Evolutionary conservation across 2,329 filamentous ascomycete species (phyloP).

Genomic region (Fusarium stilboides): DNA sequence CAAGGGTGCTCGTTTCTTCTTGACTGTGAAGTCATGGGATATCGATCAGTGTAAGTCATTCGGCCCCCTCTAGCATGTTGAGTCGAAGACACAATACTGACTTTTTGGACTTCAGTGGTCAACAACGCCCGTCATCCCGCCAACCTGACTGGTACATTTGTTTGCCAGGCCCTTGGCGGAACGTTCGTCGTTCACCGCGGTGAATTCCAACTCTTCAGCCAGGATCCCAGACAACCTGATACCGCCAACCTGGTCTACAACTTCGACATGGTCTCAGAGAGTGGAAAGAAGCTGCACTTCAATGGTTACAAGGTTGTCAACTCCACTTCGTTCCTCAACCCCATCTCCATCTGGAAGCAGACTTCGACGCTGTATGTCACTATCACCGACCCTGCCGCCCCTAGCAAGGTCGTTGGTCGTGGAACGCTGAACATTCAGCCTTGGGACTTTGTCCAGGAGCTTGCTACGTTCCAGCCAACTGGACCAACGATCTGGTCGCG

Average conservation of each 20-base stretch:
- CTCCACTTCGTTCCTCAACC: constrained; percentile 70
- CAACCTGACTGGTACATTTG: constrained; percentile 73
- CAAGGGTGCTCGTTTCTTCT: constrained; percentile 72
- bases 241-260: constrained; percentile 74
- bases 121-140: constrained; percentile 30
- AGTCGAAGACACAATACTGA: neutral
- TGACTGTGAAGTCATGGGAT: constrained; percentile 72
- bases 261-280: constrained; percentile 70
- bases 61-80: neutral
- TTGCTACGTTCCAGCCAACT: constrained; percentile 64
- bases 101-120: constrained; percentile 43
- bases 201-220: constrained; percentile 70
- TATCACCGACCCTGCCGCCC: constrained; percentile 60
- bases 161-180: constrained; percentile 30
- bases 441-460: constrained; percentile 68
- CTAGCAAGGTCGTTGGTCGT: constrained; percentile 60
- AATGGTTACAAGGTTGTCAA: constrained; percentile 75
- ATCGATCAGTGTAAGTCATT: constrained; percentile 23
- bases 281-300: constrained; percentile 69
- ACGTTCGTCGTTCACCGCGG: constrained; percentile 74
- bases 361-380: constrained; percentile 75
- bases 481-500: constrained; percentile 27
- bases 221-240: constrained; percentile 69
- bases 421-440: constrained; percentile 72
- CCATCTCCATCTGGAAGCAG: constrained; percentile 71